Evolutionary conservation across 305 asterid genomes (phyloP), one percentile per base, ranked within the genome.

Genomic region (Fraxinus velutina): DNA sequence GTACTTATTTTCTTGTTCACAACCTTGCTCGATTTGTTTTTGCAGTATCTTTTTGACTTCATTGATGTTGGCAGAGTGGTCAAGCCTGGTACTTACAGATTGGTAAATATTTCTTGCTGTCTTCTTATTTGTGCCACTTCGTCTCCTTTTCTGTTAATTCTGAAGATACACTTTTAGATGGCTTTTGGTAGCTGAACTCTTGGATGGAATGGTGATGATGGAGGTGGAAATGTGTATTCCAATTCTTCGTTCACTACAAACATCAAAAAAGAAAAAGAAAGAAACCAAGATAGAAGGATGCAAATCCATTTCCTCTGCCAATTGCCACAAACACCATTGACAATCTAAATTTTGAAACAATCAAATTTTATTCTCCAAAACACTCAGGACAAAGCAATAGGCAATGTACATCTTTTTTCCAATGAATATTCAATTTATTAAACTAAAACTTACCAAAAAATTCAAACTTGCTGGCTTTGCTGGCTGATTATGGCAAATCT

Each of bases 1-100:
- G 64, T n/a, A n/a, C 24, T 15, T 19, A 2, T n/a, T 8, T 73
- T 29, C 37, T 71, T 39, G 73, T 17, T 29, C 80, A 17, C 50
- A 42, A 75, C 76, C 83, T 84, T 73, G 36, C 85, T 81, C 66
- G 78, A 30, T 66, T 78, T 71, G 12, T 71, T 81, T 79, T 73
- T 78, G 66, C 94, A 96, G 99, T 83, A 19, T 88, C 97, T 96
- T 60, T 91, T 93, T 39, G 93, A 96, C 89, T 96, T 90, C 92
- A 93, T 96, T 64, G 99, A 96, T 79, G 82, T 93, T 79, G 91
- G 97, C 85, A 89, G 93, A 90, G 93, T 78, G 76, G 87, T 93
- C 85, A 94, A 88, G 88, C 97, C 97, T 66, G 93, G 97, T 75
- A 93, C 94, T 66, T 96, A 96, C 90, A 92, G 94, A 96, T 86